Base-by-base conservation (phyloP, 169 alveolate genomes). In the Eimeria falciformis region DNA sequence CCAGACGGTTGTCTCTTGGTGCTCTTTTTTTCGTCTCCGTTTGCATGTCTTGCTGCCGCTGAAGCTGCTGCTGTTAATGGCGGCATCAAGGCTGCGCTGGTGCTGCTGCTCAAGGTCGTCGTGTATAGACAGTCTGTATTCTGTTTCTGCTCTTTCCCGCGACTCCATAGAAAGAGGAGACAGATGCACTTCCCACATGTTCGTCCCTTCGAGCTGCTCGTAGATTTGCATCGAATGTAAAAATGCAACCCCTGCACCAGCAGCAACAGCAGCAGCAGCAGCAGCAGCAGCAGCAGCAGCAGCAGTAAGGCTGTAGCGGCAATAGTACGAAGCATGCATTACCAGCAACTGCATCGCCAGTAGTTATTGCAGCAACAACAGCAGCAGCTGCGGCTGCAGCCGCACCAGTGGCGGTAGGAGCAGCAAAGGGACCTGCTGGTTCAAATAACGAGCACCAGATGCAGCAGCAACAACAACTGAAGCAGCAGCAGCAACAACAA, bases 161-260 rank as follows among this genome's bases (percentile, higher is more conserved):
- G 78, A n/a, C 45, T 66, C 78, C 78, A 66, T 66, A 23, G 78
- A 66, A 12, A 66, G 43, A 23, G 78, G 78, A 66, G 43, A 6
- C 46, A 66, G 33, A 27, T 33, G 27, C 33, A 66, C 78, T 12
- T 66, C 12, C 78, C 78, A 66, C 17, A 23, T 5, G 2, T 5
- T 5, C 3, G 46, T 66, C 14, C 12, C 78, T 21, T 27, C 78
- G 5, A 66, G 40, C 23, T 23, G 78, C 45, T 66, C 78, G 12
- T 4, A 66, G 5, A 66, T 66, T 5, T 66, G 78, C 78, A 66
- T 66, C 3, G 78, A 66, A 66, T 66, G 78, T 12, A 66, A 12
- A 12, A 66, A 66, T 3, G 78, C 78, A 4, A 66, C 45, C 21
- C 78, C 78, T 66, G 78, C 78, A 66, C 46, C 78, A 66, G 78